Evolutionary conservation across 2,329 filamentous ascomycete species (phyloP).

Genomic region (Aspergillus caelatus): DNA sequence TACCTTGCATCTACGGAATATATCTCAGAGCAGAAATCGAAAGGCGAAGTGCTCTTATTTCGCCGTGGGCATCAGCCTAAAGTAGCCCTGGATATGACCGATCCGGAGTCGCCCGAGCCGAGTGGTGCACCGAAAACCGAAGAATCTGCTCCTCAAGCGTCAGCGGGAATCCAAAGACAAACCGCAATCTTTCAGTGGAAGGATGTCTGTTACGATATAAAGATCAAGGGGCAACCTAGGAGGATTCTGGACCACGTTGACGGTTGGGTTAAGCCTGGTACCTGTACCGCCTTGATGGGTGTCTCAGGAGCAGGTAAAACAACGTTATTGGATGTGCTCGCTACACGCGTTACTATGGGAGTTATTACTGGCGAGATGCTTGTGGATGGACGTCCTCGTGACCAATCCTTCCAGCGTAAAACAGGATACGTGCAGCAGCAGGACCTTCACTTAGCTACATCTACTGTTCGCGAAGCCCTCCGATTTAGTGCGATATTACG

Average conservation of each 20-base stretch:
- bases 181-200: slow-evolving; percentile 84
- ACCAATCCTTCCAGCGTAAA: slow-evolving; percentile 83
- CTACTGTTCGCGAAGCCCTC: slow-evolving; percentile 84
- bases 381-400: slow-evolving; percentile 71
- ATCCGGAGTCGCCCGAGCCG: slow-evolving; percentile 6
- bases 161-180: slow-evolving; percentile 60
- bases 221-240: slow-evolving; percentile 73
- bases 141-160: slow-evolving; percentile 22
- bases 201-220: slow-evolving; percentile 78
- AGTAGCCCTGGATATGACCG: neutral
- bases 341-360: slow-evolving; percentile 83
- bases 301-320: slow-evolving; percentile 91
- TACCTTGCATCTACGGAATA: slow-evolving; percentile 70
- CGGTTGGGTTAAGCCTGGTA: slow-evolving; percentile 92
- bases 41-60: slow-evolving; percentile 77
- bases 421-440: slow-evolving; percentile 91
- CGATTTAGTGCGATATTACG: slow-evolving; percentile 85
- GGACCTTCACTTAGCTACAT: slow-evolving; percentile 80
- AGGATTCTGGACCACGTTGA: slow-evolving; percentile 82
- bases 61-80: slow-evolving; percentile 55
- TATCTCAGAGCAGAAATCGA: slow-evolving; percentile 67
- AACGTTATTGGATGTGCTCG: slow-evolving; percentile 86
- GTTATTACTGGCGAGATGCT: slow-evolving; percentile 85
- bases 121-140: slow-evolving; percentile 33
- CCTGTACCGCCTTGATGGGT: slow-evolving; percentile 85